These are phyloP conservation scores for Vigna unguiculata DNA, from an alignment of 306 rosid species.

Conservation along the genomic window DNA sequence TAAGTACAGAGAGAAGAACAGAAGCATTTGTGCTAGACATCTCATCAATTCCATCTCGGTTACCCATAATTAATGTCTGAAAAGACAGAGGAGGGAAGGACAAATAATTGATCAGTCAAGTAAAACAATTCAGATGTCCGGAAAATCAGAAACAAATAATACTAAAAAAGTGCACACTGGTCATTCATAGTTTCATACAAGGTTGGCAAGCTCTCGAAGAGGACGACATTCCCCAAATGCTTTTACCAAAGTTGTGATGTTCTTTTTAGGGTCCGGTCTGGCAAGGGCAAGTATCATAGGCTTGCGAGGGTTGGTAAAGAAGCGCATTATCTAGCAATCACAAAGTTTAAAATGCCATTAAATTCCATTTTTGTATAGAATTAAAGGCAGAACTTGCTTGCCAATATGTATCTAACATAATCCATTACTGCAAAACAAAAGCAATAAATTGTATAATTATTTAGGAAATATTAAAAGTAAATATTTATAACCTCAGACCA, in stretches of 20 bases:
- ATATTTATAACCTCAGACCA: conserved; percentile 86
- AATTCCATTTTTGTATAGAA: conserved; percentile 40
- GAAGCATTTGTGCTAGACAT: conserved; percentile 95
- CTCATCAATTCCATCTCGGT: conserved; percentile 98
- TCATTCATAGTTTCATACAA: conserved; percentile 60
- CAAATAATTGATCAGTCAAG: conserved; percentile 29
- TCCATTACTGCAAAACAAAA: conserved; percentile 33
- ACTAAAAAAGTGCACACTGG: conserved; percentile 44
- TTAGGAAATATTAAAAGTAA: conserved; percentile 42
- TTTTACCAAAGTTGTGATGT: conserved; percentile 94
- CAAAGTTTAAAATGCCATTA: conserved; percentile 41
- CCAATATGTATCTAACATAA: conserved; percentile 24
- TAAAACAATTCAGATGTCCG: conserved; percentile 41
- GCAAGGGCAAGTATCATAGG: conserved; percentile 99
- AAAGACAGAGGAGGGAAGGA: conserved; percentile 42
- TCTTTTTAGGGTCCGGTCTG: conserved; percentile 99
- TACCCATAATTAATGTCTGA: conserved; percentile 98
- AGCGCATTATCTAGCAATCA: conserved; percentile 87
- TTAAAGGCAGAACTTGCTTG: conserved; percentile 23
- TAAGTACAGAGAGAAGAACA: conserved; percentile 91
- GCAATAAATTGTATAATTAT: conserved; percentile 32
- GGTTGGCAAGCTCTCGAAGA: conserved; percentile 93
- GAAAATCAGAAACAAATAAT: conserved; percentile 46
- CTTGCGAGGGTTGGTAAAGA: conserved; percentile 93
- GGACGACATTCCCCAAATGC: conserved; percentile 99